These are phyloP conservation scores for Gentiana straminea DNA, from an alignment of 257 asterid species.

Conservation along the genomic window DNA sequence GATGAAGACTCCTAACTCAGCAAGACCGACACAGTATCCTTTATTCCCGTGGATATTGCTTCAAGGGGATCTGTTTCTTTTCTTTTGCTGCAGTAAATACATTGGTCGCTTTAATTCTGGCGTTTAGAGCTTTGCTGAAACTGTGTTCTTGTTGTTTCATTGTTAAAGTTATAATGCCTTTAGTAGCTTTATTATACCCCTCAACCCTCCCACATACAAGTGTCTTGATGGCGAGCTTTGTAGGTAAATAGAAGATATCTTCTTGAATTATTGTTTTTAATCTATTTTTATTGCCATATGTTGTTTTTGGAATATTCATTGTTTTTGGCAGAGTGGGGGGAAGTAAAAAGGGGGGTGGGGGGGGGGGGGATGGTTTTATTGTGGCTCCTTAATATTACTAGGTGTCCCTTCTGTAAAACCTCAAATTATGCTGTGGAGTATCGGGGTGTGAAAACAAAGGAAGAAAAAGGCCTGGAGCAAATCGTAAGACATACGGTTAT, in stretches of 20 bases:
- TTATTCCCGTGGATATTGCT: background rate
- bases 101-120: too few species aligned
- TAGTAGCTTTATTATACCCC: too few species aligned
- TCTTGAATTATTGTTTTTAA: background rate
- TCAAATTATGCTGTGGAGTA: slow-evolving; percentile 90
- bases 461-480: slow-evolving; percentile 91
- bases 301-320: background rate
- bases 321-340: background rate
- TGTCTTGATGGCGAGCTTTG: too few species aligned
- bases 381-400: slow-evolving; percentile 39
- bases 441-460: slow-evolving; percentile 87
- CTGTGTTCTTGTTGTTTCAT: too few species aligned
- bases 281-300: background rate
- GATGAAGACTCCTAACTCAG: slow-evolving; percentile 95
- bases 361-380: background rate
- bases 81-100: too few species aligned
- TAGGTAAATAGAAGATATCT: too few species aligned
- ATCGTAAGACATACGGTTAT: slow-evolving; percentile 41
- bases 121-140: too few species aligned
- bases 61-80: too few species aligned
- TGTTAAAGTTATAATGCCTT: too few species aligned
- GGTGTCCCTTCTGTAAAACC: slow-evolving; percentile 95
- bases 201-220: too few species aligned
- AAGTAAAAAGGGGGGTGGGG: background rate
- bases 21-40: slow-evolving; percentile 99